Evolutionary conservation across 495 filamentous ascomycete genomes (phyloP).

Genomic region (Poronia punctata): DNA sequence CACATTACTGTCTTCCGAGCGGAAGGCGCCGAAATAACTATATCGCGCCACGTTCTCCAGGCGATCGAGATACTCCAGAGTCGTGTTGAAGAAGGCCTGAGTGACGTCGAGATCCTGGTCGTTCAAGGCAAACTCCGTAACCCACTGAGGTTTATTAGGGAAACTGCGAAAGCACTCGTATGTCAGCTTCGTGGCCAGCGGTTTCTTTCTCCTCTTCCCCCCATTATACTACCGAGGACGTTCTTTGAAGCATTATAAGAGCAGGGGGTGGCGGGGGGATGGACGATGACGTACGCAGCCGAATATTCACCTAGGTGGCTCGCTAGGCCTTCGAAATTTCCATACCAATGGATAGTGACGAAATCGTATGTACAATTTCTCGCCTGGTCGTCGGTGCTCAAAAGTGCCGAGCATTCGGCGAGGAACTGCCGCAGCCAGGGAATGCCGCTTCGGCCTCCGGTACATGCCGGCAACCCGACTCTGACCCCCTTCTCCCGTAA

Average conservation of each 20-base stretch:
- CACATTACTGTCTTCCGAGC: slow-evolving; percentile 57
- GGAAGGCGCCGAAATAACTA: slow-evolving; percentile 68
- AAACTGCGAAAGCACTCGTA: slow-evolving; percentile 37
- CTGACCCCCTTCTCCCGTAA: slow-evolving; percentile 50
- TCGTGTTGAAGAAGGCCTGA: slow-evolving; percentile 59
- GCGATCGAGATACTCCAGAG: slow-evolving; percentile 56
- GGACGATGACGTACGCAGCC: slow-evolving; percentile 32
- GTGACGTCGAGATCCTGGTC: slow-evolving; percentile 45
- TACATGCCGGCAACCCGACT: slow-evolving; percentile 53
- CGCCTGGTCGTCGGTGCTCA: slow-evolving; percentile 25
- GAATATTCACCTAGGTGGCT: slow-evolving; percentile 59
- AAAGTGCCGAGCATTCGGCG: slow-evolving; percentile 38
- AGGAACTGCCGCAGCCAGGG: slow-evolving; percentile 60
- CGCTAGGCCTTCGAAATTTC: slow-evolving; percentile 64
- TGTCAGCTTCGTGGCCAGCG: no score
- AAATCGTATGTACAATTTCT: slow-evolving; percentile 63
- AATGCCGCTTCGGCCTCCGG: slow-evolving; percentile 47
- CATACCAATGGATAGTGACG: slow-evolving; percentile 72
- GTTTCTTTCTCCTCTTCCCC: neutral
- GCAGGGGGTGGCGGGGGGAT: no score
- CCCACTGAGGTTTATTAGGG: slow-evolving; percentile 57
- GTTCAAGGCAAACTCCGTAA: slow-evolving; percentile 62
- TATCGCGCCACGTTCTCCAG: slow-evolving; percentile 55
- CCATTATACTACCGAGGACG: neutral
- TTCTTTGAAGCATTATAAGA: no score